phyloP scores from a whole-genome alignment of 345 rosid species.

The Leavenworthia alabamica region DNA sequence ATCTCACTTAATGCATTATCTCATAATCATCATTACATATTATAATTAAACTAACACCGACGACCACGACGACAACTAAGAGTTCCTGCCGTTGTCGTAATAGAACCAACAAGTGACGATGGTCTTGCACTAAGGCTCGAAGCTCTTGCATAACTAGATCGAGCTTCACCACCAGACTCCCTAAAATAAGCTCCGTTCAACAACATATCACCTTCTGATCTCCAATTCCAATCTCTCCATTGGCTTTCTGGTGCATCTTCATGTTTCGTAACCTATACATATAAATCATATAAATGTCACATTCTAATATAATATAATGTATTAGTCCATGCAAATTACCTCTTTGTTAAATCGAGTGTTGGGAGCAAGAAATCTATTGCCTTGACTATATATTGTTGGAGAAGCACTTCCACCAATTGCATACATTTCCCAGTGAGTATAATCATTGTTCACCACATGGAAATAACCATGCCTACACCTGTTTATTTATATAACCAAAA shows the following conservation, averaged over 20 bases:
- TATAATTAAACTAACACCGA: conserved; percentile 33
- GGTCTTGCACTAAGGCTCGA: conserved; percentile 74
- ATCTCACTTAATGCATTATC: neutral
- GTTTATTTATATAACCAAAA: conserved; percentile 6
- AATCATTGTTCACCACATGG: conserved; percentile 86
- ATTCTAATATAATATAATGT: neutral
- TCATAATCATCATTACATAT: neutral
- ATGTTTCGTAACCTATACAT: conserved; percentile 61
- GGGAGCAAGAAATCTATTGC: conserved; percentile 75
- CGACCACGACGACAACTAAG: conserved; percentile 52
- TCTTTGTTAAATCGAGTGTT: conserved; percentile 44
- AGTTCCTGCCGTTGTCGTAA: conserved; percentile 54
- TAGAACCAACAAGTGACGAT: conserved; percentile 52
- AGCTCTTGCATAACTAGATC: conserved; percentile 56
- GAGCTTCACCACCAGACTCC: conserved; percentile 46
- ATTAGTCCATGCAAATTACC: conserved; percentile 24
- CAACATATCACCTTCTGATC: conserved; percentile 65
- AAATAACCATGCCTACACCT: conserved; percentile 78
- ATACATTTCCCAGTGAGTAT: conserved; percentile 81
- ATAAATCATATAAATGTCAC: neutral
- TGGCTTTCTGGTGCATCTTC: conserved; percentile 58
- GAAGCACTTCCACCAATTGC: conserved; percentile 82
- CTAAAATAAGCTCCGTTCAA: conserved; percentile 68
- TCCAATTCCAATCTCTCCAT: conserved; percentile 73
- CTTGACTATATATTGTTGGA: conserved; percentile 77